phyloP scores from a whole-genome alignment of 805 yeast genomes.

The Hanseniaspora pseudoguilliermondii region DNA sequence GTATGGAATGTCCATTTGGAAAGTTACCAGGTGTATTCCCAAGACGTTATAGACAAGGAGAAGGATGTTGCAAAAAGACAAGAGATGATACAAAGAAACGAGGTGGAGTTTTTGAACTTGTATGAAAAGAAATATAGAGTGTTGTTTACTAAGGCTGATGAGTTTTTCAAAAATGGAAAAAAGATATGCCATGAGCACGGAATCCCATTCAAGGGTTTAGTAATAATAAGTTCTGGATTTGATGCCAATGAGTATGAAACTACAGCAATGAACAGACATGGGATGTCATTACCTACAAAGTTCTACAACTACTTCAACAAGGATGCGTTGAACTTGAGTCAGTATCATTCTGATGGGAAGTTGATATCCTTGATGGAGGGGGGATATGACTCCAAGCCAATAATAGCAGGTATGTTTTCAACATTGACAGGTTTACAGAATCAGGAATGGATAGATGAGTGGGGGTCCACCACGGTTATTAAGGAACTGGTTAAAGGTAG shows the following conservation, averaged over 20 bases:
- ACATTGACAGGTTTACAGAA: slow-evolving; percentile 61
- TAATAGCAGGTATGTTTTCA: slow-evolving; percentile 65
- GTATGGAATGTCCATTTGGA: slow-evolving; percentile 78
- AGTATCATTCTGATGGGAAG: slow-evolving; percentile 47
- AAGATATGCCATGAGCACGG: slow-evolving; percentile 30
- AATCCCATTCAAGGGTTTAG: slow-evolving; percentile 41
- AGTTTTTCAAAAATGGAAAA: slow-evolving; percentile 42
- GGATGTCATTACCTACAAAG: slow-evolving; percentile 67
- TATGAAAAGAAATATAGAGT: slow-evolving; percentile 51
- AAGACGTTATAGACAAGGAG: neutral
- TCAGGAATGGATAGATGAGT: slow-evolving; percentile 44
- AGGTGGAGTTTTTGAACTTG: slow-evolving; percentile 35
- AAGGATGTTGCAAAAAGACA: neutral
- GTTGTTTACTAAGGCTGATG: slow-evolving; percentile 52
- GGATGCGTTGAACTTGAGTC: slow-evolving; percentile 59
- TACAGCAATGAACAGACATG: slow-evolving; percentile 75
- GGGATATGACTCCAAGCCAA: slow-evolving; percentile 74
- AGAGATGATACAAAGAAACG: neutral
- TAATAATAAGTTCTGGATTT: slow-evolving; percentile 75
- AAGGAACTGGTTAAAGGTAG: slow-evolving; percentile 59
- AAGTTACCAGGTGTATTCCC: slow-evolving; percentile 31
- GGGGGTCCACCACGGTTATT: slow-evolving; percentile 53
- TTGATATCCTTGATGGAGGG: slow-evolving; percentile 67
- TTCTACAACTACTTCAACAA: slow-evolving; percentile 61
- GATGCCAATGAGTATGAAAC: slow-evolving; percentile 78